Evolutionary conservation across 2,329 filamentous ascomycete genomes (phyloP), one percentile per base, ranked within the genome.

Genomic region (Phyllosticta citrichinensis): DNA sequence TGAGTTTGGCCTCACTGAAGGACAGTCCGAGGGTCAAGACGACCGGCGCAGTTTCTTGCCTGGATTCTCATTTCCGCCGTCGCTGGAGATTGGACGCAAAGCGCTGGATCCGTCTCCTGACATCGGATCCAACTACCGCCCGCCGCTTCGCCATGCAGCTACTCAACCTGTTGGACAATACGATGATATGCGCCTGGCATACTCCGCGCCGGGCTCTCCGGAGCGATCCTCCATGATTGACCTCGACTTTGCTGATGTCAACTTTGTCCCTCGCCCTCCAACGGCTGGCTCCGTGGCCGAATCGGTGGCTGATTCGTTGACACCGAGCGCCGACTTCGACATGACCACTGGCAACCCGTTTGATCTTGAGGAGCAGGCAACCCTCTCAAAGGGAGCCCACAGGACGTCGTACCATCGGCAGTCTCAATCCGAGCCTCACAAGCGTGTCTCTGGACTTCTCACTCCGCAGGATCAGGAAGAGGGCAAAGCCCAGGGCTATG

Each of bases 341-440:
- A 69, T 71, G 20, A 62, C 60, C 17, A 62, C 60, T 0, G 60
- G 55, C 55, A 76, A 80, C 60, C 78, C 78, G 0, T 80, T 80
- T 64, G 78, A 80, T 65, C 73, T 80, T 6, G 78, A 80, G 64
- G 76, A 80, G 57, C 73, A 75, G 59, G 68, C 75, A 9, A 68
- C 73, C 33, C 67, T 74, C 11, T 72, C 72, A 0, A 65, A 73
- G 33, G 72, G 69, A 53, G 74, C 72, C 59, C 71, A 74, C 55
- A 72, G 73, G 30, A 68, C 70, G 22, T 74, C 71, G 0, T 73
- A 71, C 56, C 73, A 75, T 57, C 72, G 69, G 58, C 74, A 75
- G 57, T 74, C 72, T 12, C 73, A 75, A 57, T 75, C 73, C 1
- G 73, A 75, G 55, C 73, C 73, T 11, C 59, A 61, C 22, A 57